These are phyloP conservation scores for Zoysia japonica DNA, from an alignment of 176 grass and related monocot species.

Conservation along the genomic window DNA sequence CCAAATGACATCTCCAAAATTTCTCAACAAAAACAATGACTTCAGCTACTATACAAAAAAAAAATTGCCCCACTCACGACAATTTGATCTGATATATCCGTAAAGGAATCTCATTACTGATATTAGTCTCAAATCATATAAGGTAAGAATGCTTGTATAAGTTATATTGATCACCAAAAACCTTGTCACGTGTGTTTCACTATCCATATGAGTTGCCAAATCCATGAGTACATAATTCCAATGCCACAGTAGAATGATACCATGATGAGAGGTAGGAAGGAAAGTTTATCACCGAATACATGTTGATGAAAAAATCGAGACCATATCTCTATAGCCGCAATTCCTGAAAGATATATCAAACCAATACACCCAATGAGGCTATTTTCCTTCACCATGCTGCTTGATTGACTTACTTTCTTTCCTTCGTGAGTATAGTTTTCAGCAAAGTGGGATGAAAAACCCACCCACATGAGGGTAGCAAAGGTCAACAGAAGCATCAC, in stretches of 20 bases:
- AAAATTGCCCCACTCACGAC: background rate
- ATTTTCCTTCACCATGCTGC: constrained; percentile 35
- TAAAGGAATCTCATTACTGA: background rate
- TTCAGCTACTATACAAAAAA: constrained; percentile 12
- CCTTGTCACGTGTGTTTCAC: constrained; percentile 50
- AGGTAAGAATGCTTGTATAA: background rate
- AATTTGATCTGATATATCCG: background rate
- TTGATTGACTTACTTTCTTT: constrained; percentile 33
- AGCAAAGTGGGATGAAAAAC: constrained; percentile 63
- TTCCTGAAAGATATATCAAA: constrained; percentile 57
- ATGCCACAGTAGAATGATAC: constrained; percentile 66
- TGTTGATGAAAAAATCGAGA: constrained; percentile 60
- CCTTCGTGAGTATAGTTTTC: constrained; percentile 4
- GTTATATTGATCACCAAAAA: background rate
- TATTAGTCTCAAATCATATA: background rate
- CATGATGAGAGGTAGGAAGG: constrained; percentile 86
- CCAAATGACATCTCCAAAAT: background rate
- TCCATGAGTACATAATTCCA: constrained; percentile 90
- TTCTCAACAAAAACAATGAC: background rate
- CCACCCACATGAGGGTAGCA: constrained; percentile 66
- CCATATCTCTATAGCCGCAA: constrained; percentile 63
- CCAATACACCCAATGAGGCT: constrained; percentile 59
- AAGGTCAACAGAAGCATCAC: constrained; percentile 66
- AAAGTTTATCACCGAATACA: constrained; percentile 63
- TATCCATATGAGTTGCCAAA: constrained; percentile 76